Evolutionary conservation across 345 rosid species (phyloP).

Genomic region (Cardamine resedifolia): DNA sequence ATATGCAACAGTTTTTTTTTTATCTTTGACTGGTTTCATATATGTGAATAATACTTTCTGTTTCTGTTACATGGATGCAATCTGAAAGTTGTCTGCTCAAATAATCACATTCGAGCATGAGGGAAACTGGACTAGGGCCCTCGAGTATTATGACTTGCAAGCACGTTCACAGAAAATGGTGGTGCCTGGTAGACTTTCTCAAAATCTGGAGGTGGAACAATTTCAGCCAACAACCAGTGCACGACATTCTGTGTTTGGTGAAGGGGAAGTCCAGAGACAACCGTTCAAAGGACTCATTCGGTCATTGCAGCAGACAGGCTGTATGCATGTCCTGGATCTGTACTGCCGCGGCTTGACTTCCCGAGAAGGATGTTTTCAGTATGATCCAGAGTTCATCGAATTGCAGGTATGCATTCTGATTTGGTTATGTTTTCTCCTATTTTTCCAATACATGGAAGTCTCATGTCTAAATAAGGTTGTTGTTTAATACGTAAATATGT

Average conservation of each 20-base stretch:
- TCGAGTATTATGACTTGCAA: slow-evolving; percentile 92
- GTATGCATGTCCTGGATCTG: slow-evolving; percentile 80
- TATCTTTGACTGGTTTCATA: slow-evolving; percentile 17
- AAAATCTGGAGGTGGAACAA: slow-evolving; percentile 37
- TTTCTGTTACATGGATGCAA: slow-evolving; percentile 36
- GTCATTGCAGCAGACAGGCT: slow-evolving; percentile 93
- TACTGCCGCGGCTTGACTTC: slow-evolving; percentile 87
- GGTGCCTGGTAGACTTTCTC: slow-evolving; percentile 40
- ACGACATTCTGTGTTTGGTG: slow-evolving; percentile 42
- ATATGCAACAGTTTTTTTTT: slow-evolving; percentile 2
- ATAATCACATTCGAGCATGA: slow-evolving; percentile 91
- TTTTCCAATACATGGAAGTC: neutral
- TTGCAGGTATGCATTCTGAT: slow-evolving; percentile 64
- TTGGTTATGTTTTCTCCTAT: neutral
- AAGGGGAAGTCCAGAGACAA: slow-evolving; percentile 51
- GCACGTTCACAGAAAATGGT: slow-evolving; percentile 59
- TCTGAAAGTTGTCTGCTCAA: slow-evolving; percentile 74
- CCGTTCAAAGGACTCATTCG: slow-evolving; percentile 88
- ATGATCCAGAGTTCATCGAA: slow-evolving; percentile 75
- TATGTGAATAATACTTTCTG: slow-evolving; percentile 27
- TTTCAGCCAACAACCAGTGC: slow-evolving; percentile 36
- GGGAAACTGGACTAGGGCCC: slow-evolving; percentile 95
- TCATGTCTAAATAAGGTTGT: slow-evolving; percentile 7
- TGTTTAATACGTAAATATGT: slow-evolving; percentile 1
- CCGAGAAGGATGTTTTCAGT: slow-evolving; percentile 62